These are phyloP conservation scores for Septoria linicola DNA, from an alignment of 2,329 filamentous ascomycete species.

Conservation along the genomic window DNA sequence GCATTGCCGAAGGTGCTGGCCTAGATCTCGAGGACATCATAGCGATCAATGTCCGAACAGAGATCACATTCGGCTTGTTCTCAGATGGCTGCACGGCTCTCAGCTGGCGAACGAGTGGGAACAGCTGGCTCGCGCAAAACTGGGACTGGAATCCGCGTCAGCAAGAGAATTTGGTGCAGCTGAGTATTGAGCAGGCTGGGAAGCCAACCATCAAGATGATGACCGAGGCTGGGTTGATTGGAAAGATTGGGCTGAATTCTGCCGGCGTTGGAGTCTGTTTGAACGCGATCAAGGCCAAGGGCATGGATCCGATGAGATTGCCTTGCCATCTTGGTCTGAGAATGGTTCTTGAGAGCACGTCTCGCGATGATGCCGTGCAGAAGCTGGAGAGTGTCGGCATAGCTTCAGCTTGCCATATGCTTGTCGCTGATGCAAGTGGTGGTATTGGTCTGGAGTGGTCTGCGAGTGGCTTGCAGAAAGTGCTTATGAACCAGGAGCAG, in stretches of 20 bases:
- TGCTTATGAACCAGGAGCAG: constrained; percentile 36
- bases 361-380: constrained; percentile 48
- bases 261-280: constrained; percentile 58
- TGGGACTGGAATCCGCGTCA: constrained; percentile 61
- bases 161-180: constrained; percentile 50
- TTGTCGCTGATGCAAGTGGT: constrained; percentile 51
- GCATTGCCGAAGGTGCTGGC: constrained; percentile 52
- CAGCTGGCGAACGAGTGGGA: constrained; percentile 40
- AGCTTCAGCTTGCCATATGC: constrained; percentile 55
- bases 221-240: constrained; percentile 61
- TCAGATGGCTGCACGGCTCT: constrained; percentile 59
- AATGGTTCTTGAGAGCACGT: constrained; percentile 53
- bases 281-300: constrained; percentile 61
- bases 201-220: constrained; percentile 55
- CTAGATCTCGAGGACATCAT: constrained; percentile 53
- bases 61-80: constrained; percentile 59
- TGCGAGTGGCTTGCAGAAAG: constrained; percentile 36
- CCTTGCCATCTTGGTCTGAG: constrained; percentile 63
- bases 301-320: constrained; percentile 52
- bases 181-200: constrained; percentile 45
- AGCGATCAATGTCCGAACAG: constrained; percentile 57
- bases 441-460: constrained; percentile 54
- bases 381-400: constrained; percentile 50
- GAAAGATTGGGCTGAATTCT: constrained; percentile 66
- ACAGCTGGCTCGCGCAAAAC: constrained; percentile 54